Evolutionary conservation across 345 rosid species (phyloP), one percentile per base, ranked within the genome.

Genomic region (Eucalyptus albens): DNA sequence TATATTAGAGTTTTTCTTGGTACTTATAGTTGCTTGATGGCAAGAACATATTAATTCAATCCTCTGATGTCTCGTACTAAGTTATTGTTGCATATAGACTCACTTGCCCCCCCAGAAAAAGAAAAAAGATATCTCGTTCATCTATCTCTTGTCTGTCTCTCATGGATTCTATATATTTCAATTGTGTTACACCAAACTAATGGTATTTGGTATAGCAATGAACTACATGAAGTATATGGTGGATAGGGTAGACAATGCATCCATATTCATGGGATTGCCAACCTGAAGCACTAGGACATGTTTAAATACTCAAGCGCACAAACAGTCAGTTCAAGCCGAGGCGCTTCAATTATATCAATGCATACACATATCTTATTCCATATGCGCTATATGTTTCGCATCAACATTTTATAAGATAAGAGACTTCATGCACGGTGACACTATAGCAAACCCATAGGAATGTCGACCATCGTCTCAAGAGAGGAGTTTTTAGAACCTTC

Each of bases 1-100:
- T 10, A 72, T 72, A 24, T 8, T 6, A 1, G 82, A 72, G 45
- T 2, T 72, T 72, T 24, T 8, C 4, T 0, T 0, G 0, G 2
- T 37, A 9, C 44, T 22, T 72, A 17, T 33, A 69, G 13, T 33
- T 69, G 44, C 21, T 31, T 21, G 81, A 69, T 3, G 24, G 24
- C 7, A 69, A 69, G 7, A 33, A 17, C 15, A 72, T 0, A 37
- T 72, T 37, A 33, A 72, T 24, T 9, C 42, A 8, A 69, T 31
- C 24, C 22, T 31, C 42, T 1, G 6, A 31, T 69, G 42, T 69
- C 42, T 40, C 3, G 5, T 37, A 11, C 45, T 37, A 72, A 19
- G 11, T 72, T 17, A 37, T 37, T 19, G 27, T 72, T 0, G 5
- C 82, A 72, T 72, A 19, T 72, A 33, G 82, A 37, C 82, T 72